A percentile compares a stretch with the other conserved stretches of the same genome.
Evolutionary conservation across 2,329 filamentous ascomycete species (phyloP).

Genomic region (Zarea fungicola): DNA sequence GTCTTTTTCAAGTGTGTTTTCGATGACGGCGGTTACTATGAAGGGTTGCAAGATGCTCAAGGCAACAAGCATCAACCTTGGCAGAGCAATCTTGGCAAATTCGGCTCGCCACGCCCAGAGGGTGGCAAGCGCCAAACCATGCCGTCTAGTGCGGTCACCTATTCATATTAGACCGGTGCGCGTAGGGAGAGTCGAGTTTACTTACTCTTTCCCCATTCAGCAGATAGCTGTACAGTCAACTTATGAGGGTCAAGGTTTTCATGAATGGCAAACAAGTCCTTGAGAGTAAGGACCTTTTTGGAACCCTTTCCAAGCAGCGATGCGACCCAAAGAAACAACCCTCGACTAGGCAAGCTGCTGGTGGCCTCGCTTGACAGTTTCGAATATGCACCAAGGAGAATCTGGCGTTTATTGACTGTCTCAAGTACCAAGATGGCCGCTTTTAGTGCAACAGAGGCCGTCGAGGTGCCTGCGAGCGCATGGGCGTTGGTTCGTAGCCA

Average conservation of each 20-base stretch:
- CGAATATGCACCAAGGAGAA: not conserved
- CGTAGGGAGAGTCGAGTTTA: not conserved
- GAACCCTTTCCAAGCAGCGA: not conserved
- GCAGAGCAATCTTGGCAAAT: not conserved
- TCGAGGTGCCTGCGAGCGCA: not conserved
- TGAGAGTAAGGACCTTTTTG: not conserved
- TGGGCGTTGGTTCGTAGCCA: not conserved
- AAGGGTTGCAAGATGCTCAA: conserved; percentile 2
- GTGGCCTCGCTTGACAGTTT: not conserved
- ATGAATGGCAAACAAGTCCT: not conserved
- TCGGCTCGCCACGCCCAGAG: conserved; percentile 4
- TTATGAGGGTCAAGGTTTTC: not conserved
- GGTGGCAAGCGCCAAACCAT: conserved; percentile 6
- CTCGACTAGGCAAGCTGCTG: not conserved
- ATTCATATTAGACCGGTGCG: not conserved
- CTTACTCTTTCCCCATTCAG: not conserved
- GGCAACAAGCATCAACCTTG: conserved; percentile 4
- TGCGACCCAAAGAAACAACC: conserved; percentile 4
- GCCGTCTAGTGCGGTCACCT: not conserved
- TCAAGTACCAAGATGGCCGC: not conserved
- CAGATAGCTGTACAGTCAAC: not conserved
- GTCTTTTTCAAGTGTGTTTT: conserved; percentile 1
- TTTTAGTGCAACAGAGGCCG: not conserved
- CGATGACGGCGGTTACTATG: conserved; percentile 1
- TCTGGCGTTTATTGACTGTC: not conserved